Conservation (phyloP, 2,329 filamentous ascomycete genomes). For the Hysterium pulicare region DNA sequence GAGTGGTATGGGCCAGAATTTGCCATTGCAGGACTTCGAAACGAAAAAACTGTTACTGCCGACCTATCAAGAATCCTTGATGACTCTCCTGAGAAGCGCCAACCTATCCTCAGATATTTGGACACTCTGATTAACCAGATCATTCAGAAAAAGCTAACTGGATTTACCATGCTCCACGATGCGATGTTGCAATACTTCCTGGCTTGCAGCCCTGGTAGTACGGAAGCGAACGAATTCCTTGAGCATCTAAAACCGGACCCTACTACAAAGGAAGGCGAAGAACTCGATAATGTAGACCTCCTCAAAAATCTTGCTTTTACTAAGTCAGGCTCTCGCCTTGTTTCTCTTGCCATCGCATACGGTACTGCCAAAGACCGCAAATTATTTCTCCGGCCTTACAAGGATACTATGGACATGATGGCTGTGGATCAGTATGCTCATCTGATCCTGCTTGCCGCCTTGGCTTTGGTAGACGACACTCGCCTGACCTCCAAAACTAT, state of each 20-base stretch:
- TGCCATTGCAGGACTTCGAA: conserved; percentile 63
- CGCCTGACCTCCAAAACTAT: conserved; percentile 82
- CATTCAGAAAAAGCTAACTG: conserved; percentile 93
- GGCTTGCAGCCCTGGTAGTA: conserved; percentile 70
- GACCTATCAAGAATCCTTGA: conserved; percentile 75
- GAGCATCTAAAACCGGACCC: conserved; percentile 91
- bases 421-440: conserved; percentile 77
- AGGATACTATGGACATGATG: conserved; percentile 83
- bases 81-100: conserved; percentile 77
- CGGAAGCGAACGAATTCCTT: conserved; percentile 82
- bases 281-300: conserved; percentile 56
- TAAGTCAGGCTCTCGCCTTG: conserved; percentile 76
- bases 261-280: conserved; percentile 57
- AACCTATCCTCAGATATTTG: conserved; percentile 80
- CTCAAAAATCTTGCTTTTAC: conserved; percentile 97
- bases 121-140: conserved; percentile 85
- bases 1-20: conserved; percentile 98
- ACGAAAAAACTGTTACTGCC: conserved; percentile 50
- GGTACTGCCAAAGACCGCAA: conserved; percentile 92
- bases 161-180: conserved; percentile 96
- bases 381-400: conserved; percentile 81
- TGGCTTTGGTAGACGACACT: conserved; percentile 92
- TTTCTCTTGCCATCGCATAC: conserved; percentile 77
- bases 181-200: conserved; percentile 97
- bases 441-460: conserved; percentile 76